phyloP scores from a whole-genome alignment of 1,284 basidiomycete genomes.

The Inonotus hispidus region DNA sequence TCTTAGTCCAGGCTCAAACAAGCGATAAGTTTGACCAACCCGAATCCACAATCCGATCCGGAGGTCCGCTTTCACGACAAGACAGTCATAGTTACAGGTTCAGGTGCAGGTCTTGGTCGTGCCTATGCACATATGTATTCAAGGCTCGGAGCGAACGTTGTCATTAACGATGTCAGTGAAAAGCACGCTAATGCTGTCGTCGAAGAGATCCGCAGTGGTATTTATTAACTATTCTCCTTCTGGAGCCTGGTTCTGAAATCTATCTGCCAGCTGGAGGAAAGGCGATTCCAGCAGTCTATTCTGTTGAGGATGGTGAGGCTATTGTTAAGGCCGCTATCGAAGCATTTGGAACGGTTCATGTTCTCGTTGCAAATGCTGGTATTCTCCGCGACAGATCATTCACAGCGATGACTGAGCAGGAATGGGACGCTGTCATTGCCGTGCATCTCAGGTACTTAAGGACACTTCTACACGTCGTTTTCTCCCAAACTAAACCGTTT shows the following conservation, averaged over 20 bases:
- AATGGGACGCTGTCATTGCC: conserved; percentile 92
- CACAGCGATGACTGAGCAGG: conserved; percentile 81
- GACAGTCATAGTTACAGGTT: conserved; percentile 93
- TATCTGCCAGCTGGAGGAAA: conserved; percentile 71
- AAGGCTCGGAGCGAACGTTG: conserved; percentile 90
- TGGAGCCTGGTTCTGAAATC: neutral
- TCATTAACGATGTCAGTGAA: conserved; percentile 93
- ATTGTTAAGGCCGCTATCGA: conserved; percentile 88
- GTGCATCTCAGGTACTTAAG: conserved; percentile 70
- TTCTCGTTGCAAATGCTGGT: conserved; percentile 93
- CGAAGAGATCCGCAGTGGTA: conserved; percentile 79
- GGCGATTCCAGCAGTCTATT: conserved; percentile 79
- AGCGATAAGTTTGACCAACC: conserved; percentile 54
- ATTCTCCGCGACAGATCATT: conserved; percentile 93
- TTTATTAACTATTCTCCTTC: conserved; percentile 17
- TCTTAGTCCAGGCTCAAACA: conserved; percentile 62
- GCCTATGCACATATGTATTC: conserved; percentile 91
- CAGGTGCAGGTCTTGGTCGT: conserved; percentile 89
- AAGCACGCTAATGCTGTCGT: conserved; percentile 83
- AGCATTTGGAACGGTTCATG: conserved; percentile 85
- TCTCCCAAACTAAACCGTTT: neutral
- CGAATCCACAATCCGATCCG: conserved; percentile 71
- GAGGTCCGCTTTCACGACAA: conserved; percentile 82
- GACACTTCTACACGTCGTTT: neutral
- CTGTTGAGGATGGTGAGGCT: conserved; percentile 87